These are phyloP conservation scores for Pyrenochaeta sp. DNA, from an alignment of 2,329 filamentous ascomycete genomes.

Conservation along the genomic window DNA sequence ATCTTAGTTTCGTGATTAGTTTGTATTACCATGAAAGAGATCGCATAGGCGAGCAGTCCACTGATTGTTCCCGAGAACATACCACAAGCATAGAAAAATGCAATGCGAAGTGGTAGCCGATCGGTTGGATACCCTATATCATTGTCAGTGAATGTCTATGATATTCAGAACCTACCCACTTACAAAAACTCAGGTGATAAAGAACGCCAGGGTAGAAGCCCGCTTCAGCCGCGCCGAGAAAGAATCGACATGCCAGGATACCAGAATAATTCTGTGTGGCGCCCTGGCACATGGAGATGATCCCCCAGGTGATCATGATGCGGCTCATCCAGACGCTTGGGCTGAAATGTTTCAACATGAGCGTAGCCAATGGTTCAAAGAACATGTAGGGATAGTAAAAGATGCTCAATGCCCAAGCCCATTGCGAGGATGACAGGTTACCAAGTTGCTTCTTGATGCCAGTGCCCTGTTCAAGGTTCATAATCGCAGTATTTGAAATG, in stretches of 20 bases:
- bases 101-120: conserved; percentile 62
- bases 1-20: no score
- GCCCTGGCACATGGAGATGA: conserved; percentile 54
- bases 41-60: conserved; percentile 63
- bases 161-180: no score
- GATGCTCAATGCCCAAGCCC: conserved; percentile 43
- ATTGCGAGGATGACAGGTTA: conserved; percentile 37
- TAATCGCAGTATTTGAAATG: conserved; percentile 46
- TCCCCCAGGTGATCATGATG: conserved; percentile 33
- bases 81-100: conserved; percentile 64
- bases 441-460: conserved; percentile 44
- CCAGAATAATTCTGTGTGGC: conserved; percentile 53
- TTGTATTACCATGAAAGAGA: conserved; percentile 68
- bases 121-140: conserved; percentile 66
- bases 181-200: conserved; percentile 66
- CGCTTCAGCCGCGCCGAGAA: conserved; percentile 41
- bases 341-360: conserved; percentile 27
- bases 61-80: conserved; percentile 65
- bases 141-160: no score
- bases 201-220: conserved; percentile 45
- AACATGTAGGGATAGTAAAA: conserved; percentile 48
- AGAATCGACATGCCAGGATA: conserved; percentile 52
- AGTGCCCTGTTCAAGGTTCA: conserved; percentile 43
- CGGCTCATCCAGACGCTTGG: conserved; percentile 31
- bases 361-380: conserved; percentile 35